Percentiles rank a stretch among this genome's conserved stretches.
phyloP scores from a whole-genome alignment of 2,329 filamentous ascomycete genomes.

The Colletotrichum australisinense region DNA sequence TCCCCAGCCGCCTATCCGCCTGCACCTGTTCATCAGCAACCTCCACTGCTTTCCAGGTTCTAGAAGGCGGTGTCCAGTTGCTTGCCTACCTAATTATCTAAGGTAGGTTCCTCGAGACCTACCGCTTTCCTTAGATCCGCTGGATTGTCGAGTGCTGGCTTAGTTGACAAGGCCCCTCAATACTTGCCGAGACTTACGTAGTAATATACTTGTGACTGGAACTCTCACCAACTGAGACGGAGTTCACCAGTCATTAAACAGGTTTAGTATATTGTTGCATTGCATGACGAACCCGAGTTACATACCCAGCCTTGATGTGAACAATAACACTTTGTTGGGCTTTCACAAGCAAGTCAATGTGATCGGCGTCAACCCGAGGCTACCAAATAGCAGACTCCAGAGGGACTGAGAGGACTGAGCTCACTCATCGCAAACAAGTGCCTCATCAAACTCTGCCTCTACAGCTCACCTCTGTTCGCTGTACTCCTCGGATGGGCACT shows the following conservation, averaged over 20 bases:
- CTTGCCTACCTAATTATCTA: too few relatives aligned
- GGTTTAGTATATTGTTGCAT: not conserved
- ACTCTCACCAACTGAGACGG: not conserved
- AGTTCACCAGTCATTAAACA: not conserved
- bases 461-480: not conserved
- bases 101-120: not conserved
- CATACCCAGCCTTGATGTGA: not conserved
- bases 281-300: not conserved
- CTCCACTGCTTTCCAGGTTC: not conserved
- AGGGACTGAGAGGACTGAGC: not conserved
- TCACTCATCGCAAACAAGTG: not conserved
- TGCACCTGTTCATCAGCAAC: conserved; percentile 6
- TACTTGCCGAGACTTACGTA: not conserved
- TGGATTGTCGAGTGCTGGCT: not conserved
- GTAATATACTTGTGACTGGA: not conserved
- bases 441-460: not conserved
- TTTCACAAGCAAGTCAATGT: not conserved
- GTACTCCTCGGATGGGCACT: not conserved
- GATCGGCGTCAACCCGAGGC: not conserved
- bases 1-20: not conserved
- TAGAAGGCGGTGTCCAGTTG: not conserved
- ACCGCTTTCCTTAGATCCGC: not conserved
- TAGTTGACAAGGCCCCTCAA: not conserved
- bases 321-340: too few relatives aligned
- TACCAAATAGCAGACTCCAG: not conserved